Evolutionary conservation across 495 filamentous ascomycete genomes (phyloP), one percentile per base, ranked within the genome.

Genomic region (Recurvomyces mirabilis): DNA sequence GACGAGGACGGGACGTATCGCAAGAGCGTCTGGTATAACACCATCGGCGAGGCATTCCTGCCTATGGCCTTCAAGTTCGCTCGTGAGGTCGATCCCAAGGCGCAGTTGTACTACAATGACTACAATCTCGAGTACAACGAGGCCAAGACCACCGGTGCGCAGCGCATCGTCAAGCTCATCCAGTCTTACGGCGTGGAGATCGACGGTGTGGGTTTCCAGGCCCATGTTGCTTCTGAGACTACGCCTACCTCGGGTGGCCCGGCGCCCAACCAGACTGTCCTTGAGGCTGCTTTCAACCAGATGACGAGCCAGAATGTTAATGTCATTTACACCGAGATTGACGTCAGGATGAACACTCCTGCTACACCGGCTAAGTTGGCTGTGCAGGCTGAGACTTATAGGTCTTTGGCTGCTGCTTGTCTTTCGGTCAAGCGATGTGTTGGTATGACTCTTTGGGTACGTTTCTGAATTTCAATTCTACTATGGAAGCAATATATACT

Each of bases 71-170:
- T 80, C 60, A 65, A 66, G 29, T 65, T 69, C 17, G 71, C 71
- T 4, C 67, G 69, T 15, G 64, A 65, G 11, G 68, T 64, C 3
- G 77, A 81, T 53, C 75, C 71, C 0, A 40, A 52, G 37, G 60
- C 60, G 12, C 72, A 71, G 53, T 66, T 74, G 25, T 82, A 79
- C 65, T 79, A 80, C 65, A 83, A 83, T 61, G 75, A 80, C 63
- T 79, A 77, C 63, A 72, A 73, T 55, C 68, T 79, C 50, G 75
- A 77, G 57, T 63, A 61, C 51, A 61, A 69, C 31, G 62, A 64
- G 15, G 53, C 62, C 54, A 78, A 79, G 58, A 64, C 68, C 22
- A 49, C 56, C 36, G 55, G 53, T 10, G 63, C 69, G 23, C 43
- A 70, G 13, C 46, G 61, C 18, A 54, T 78, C 28, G 67, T 78